Evolutionary conservation across 192 early-diverging fungal genomes (phyloP).

Genomic region (Umbelopsis ramanniana): DNA sequence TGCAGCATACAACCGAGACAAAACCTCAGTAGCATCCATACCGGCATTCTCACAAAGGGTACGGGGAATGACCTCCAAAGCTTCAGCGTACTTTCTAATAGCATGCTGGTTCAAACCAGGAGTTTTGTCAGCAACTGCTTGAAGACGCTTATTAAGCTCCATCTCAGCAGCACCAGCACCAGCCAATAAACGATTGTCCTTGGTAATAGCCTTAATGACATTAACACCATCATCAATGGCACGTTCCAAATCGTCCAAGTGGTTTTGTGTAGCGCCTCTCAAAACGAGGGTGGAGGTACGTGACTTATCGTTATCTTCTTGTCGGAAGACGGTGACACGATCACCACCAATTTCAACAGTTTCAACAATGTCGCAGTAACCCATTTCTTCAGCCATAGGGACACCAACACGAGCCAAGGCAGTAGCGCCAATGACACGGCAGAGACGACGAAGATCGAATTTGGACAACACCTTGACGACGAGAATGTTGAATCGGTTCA

Average conservation of each 20-base stretch:
- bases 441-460: constrained; percentile 95
- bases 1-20: constrained; percentile 91
- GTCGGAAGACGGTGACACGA: constrained; percentile 96
- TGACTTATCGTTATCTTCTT: constrained; percentile 79
- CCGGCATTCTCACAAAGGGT: constrained; percentile 96
- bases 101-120: constrained; percentile 95
- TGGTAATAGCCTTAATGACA: constrained; percentile 89
- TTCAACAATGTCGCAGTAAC: constrained; percentile 96
- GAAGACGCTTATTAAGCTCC: constrained; percentile 84
- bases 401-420: constrained; percentile 91
- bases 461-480: constrained; percentile 92
- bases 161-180: constrained; percentile 96
- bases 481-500: constrained; percentile 91
- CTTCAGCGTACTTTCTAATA: constrained; percentile 94
- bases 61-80: constrained; percentile 92
- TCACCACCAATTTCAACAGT: constrained; percentile 97
- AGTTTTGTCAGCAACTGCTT: constrained; percentile 83
- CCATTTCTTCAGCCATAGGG: constrained; percentile 96
- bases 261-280: constrained; percentile 94
- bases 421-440: constrained; percentile 91
- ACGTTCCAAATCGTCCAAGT: constrained; percentile 96
- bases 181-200: constrained; percentile 82
- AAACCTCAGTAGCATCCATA: constrained; percentile 89
- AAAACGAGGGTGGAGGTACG: constrained; percentile 95
- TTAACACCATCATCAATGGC: constrained; percentile 99